Evolutionary conservation across 2,329 filamentous ascomycete genomes (phyloP), one percentile per base, ranked within the genome.

Genomic region (Elsinoe fawcettii): DNA sequence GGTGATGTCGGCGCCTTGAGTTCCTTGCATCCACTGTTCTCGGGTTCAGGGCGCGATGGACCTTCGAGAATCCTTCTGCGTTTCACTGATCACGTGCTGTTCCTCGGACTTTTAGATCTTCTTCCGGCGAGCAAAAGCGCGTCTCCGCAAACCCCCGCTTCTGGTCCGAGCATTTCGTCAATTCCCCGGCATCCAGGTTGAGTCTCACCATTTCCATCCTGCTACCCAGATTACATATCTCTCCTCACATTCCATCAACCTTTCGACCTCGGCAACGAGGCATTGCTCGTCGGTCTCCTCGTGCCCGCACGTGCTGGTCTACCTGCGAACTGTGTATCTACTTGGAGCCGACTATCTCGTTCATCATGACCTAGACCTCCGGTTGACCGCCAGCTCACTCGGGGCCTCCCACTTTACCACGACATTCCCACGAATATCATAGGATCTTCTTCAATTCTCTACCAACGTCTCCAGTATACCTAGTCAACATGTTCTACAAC

Each of bases 401-500:
- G 12, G 32, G 20, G 32, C 49, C 8, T 39, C 34, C 16, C 18
- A 22, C 25, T 51, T 25, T 32, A 25, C 3, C 41, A 44, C 18
- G 8, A 25, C 18, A 44, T 16, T 43, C n/a, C 37, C n/a, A n/a
- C n/a, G n/a, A 30, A 30, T 30, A 30, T 30, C 27, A 5, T 30
- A 30, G 5, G 27, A 30, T 30, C 22, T 14, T 20, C n/a, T 56
- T 54, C 25, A 46, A 49, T 23, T 56, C 39, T 18, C 20, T n/a
- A n/a, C n/a, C n/a, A n/a, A n/a, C n/a, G n/a, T n/a, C n/a, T 30
- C 27, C 27, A 30, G 27, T 30, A 30, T 9, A 30, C 9, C 27
- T 30, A 30, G 27, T 25, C n/a, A 44, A 2, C 2, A 32, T 51
- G 47, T 51, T 51, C 27, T 44, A 60, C 16, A 63, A 58, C 25